A percentile compares a stretch with the other conserved stretches of the same genome.
Evolutionary conservation across 2,329 filamentous ascomycete species (phyloP).

Genomic region (Penicillium paneum): DNA sequence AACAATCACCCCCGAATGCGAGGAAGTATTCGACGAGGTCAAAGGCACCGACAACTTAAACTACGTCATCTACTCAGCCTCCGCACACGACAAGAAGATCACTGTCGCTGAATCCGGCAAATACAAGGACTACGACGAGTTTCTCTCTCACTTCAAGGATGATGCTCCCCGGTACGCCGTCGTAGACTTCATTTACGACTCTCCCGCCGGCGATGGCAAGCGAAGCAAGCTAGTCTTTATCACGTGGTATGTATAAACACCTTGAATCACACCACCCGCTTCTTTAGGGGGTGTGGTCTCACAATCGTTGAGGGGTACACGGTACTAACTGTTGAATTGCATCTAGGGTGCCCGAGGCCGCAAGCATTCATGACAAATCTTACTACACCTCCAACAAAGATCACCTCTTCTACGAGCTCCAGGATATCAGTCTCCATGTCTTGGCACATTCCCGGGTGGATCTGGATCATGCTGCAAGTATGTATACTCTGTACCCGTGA

Average conservation of each 20-base stretch:
- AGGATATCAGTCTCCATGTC: slow-evolving; percentile 21
- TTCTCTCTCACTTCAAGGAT: slow-evolving; percentile 16
- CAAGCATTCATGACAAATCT: slow-evolving; percentile 16
- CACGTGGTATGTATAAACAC: slow-evolving; percentile 16
- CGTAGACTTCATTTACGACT: slow-evolving; percentile 17
- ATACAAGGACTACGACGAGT: slow-evolving; percentile 15
- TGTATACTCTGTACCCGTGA: not conserved
- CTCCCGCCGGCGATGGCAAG: slow-evolving; percentile 12
- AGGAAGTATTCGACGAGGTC: slow-evolving; percentile 17
- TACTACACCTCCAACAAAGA: slow-evolving; percentile 21
- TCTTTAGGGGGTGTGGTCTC: not conserved
- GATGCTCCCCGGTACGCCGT: slow-evolving; percentile 18
- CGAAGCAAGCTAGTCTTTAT: slow-evolving; percentile 20
- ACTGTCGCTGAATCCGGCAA: slow-evolving; percentile 16
- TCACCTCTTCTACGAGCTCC: slow-evolving; percentile 15
- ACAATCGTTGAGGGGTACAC: not conserved
- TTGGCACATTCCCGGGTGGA: slow-evolving; percentile 17
- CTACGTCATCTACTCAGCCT: slow-evolving; percentile 20
- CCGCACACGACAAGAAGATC: slow-evolving; percentile 20
- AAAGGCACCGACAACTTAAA: slow-evolving; percentile 19
- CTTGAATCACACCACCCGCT: not conserved
- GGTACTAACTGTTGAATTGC: slow-evolving; percentile 2
- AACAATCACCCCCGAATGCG: slow-evolving; percentile 19
- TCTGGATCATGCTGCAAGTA: slow-evolving; percentile 17
- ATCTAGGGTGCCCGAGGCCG: slow-evolving; percentile 17